Conservation (phyloP, 768 basidiomycete species). For the Xerocomellus amylosporus region DNA sequence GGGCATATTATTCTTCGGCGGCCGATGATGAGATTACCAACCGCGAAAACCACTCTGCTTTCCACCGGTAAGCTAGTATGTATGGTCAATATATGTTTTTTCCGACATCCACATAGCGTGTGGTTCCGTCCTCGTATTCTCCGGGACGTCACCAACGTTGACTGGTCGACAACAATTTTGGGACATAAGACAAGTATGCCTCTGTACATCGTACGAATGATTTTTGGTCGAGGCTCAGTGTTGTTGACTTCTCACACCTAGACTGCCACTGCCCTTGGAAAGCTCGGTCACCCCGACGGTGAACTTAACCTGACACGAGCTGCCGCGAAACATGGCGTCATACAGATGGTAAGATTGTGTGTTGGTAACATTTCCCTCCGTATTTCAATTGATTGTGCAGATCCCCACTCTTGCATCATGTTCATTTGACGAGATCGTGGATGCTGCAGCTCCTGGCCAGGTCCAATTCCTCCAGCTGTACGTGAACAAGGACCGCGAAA, state of each 20-base stretch:
- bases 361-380: not conserved
- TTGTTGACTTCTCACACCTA: conserved; percentile 23
- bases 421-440: conserved; percentile 94
- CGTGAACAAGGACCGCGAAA: conserved; percentile 85
- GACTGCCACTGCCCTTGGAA: conserved; percentile 87
- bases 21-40: conserved; percentile 92
- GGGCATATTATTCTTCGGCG: conserved; percentile 97
- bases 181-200: conserved; percentile 76
- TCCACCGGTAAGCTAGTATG: conserved; percentile 59
- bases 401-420: conserved; percentile 95
- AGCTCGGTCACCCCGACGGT: conserved; percentile 94
- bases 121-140: conserved; percentile 92
- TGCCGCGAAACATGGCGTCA: conserved; percentile 73
- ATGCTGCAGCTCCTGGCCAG: conserved; percentile 77
- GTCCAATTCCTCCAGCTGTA: conserved; percentile 84
- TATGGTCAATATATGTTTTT: not conserved
- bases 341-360: conserved; percentile 57
- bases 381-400: conserved; percentile 37
- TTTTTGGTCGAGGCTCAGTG: not conserved
- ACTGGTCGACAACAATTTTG: conserved; percentile 80
- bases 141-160: conserved; percentile 80
- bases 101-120: conserved; percentile 41
- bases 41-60: conserved; percentile 88
- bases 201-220: conserved; percentile 63
- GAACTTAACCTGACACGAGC: conserved; percentile 89